A percentile compares a stretch with the other conserved stretches of the same genome.
phyloP scores from a whole-genome alignment of 1,284 basidiomycete species.

The Spongispora temasekensis region DNA sequence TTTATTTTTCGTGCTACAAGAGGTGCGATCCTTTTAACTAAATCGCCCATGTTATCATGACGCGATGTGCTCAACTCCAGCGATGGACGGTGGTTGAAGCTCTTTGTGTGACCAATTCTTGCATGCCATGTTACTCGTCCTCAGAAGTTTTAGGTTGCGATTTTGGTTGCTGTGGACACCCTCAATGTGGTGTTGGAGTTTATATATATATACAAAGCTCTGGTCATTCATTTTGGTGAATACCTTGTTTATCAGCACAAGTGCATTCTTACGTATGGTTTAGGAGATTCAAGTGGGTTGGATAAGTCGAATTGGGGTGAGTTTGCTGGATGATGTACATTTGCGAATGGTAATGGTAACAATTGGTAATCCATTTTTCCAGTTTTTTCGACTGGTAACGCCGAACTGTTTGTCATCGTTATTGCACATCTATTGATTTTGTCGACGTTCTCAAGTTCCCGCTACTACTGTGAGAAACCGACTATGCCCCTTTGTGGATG shows the following conservation, averaged over 20 bases:
- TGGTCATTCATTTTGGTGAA: conserved; percentile 42
- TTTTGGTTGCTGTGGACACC: conserved; percentile 41
- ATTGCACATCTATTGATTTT: conserved; percentile 1
- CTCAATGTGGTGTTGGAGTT: conserved; percentile 43
- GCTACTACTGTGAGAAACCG: conserved; percentile 21
- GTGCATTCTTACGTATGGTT: background rate
- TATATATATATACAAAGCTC: conserved; percentile 38
- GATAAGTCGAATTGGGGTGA: conserved; percentile 22
- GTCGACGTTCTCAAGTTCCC: conserved; percentile 16
- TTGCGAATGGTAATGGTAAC: too few species aligned
- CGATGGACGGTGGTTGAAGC: conserved; percentile 23
- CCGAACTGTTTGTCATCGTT: background rate
- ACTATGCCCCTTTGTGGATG: background rate
- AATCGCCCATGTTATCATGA: background rate
- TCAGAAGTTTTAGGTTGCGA: conserved; percentile 31
- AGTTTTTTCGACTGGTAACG: conserved; percentile 26
- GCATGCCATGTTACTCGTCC: background rate
- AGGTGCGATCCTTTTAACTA: conserved; percentile 22
- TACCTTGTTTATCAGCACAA: background rate
- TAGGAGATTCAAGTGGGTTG: conserved; percentile 18
- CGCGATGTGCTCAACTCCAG: conserved; percentile 3
- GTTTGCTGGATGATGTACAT: background rate
- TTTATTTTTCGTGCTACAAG: conserved; percentile 43
- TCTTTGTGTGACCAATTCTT: conserved; percentile 19
- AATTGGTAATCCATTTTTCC: background rate